Evolutionary conservation across 139 green algal species (phyloP).

Genomic region (Mesotaenium endlicherianum): DNA sequence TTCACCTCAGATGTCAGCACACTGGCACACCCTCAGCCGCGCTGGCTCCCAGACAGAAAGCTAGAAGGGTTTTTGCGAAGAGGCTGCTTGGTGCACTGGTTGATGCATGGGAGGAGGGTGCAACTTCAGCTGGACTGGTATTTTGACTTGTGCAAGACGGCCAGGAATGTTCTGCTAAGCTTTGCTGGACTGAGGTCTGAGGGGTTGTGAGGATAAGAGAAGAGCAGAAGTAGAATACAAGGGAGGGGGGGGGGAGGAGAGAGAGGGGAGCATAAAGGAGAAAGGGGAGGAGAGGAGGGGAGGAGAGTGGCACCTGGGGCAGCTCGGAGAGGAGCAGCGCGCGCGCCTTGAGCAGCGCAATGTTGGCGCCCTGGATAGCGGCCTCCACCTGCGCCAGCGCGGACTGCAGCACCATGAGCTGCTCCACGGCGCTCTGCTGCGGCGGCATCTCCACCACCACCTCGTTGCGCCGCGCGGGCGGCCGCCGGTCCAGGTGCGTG

Average conservation of each 20-base stretch:
- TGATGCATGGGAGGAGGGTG: too few relatives aligned
- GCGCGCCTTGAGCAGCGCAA: conserved; percentile 29
- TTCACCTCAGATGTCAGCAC: too few relatives aligned
- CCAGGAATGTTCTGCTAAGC: too few relatives aligned
- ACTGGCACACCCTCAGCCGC: too few relatives aligned
- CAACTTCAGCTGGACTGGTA: too few relatives aligned
- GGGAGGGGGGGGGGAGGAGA: neutral
- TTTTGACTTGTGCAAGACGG: too few relatives aligned
- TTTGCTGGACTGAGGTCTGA: too few relatives aligned
- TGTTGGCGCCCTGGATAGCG: conserved; percentile 22
- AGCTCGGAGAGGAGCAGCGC: conserved; percentile 34
- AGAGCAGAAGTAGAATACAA: too few relatives aligned
- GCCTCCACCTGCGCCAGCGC: conserved; percentile 18
- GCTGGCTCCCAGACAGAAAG: too few relatives aligned
- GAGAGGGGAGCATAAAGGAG: neutral
- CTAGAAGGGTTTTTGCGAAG: too few relatives aligned
- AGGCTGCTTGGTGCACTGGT: too few relatives aligned
- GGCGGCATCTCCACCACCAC: conserved; percentile 30
- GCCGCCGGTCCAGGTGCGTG: neutral
- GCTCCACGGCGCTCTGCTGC: conserved; percentile 27
- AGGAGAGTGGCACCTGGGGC: conserved; percentile 2
- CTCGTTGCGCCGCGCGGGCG: neutral
- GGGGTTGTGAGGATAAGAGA: too few relatives aligned
- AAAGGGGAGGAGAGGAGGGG: neutral
- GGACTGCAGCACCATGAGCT: conserved; percentile 27